Evolutionary conservation across 108 stramenopile genomes (phyloP).

Genomic region (Conticribra guillardii): DNA sequence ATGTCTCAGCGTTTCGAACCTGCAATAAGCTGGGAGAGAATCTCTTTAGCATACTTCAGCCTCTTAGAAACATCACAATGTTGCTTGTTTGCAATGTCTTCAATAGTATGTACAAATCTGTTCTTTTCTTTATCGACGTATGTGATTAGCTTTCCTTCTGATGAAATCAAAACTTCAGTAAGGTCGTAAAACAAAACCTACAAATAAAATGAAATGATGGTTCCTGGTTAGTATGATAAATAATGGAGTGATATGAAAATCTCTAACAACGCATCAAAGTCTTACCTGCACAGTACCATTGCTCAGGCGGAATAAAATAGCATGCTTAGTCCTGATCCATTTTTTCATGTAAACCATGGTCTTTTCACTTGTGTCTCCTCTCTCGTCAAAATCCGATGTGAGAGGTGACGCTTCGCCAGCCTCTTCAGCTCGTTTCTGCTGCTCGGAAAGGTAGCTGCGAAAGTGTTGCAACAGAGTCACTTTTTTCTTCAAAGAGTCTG

Average conservation of each 20-base stretch:
- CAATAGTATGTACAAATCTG: conserved; percentile 68
- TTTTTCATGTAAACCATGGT: conserved; percentile 92
- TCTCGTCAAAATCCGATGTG: conserved; percentile 21
- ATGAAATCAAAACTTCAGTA: conserved; percentile 91
- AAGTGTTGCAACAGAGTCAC: conserved; percentile 96
- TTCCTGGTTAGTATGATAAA: neutral
- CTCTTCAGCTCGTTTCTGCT: conserved; percentile 75
- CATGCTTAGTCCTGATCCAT: conserved; percentile 97
- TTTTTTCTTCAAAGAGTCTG: conserved; percentile 86
- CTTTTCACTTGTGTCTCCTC: neutral
- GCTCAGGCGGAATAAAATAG: conserved; percentile 95
- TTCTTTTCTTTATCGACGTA: conserved; percentile 89
- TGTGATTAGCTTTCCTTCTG: conserved; percentile 83
- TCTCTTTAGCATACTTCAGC: conserved; percentile 93
- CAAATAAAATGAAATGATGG: neutral
- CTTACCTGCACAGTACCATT: conserved; percentile 94
- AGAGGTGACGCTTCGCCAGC: conserved; percentile 30
- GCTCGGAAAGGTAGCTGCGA: conserved; percentile 94
- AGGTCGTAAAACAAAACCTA: conserved; percentile 86
- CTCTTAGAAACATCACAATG: conserved; percentile 85
- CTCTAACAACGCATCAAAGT: neutral
- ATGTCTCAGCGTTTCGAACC: conserved; percentile 48
- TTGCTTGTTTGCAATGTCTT: conserved; percentile 70
- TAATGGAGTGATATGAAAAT: neutral
- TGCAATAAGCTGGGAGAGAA: conserved; percentile 83